Conservation (phyloP, 2,329 filamentous ascomycete species). For the Paraconiothyrium sp. region DNA sequence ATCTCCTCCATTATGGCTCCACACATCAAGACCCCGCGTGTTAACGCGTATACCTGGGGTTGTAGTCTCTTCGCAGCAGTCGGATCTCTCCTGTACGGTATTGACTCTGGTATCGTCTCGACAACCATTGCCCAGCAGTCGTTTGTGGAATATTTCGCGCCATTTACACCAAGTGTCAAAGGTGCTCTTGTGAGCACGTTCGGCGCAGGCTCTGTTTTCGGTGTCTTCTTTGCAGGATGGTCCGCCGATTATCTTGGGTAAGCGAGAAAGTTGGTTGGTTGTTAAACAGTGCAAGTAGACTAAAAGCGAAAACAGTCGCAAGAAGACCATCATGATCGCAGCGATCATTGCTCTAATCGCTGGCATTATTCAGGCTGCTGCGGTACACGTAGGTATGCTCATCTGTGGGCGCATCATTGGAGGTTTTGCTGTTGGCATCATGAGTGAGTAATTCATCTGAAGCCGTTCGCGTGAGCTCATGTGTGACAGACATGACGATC, state of each 20-base stretch:
- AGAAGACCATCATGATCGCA: slow-evolving; percentile 43
- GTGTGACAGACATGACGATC: slow-evolving; percentile 50
- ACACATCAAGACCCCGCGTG: slow-evolving; percentile 8
- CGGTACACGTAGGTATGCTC: slow-evolving; percentile 52
- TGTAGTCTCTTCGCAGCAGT: slow-evolving; percentile 19
- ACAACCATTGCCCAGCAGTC: slow-evolving; percentile 20
- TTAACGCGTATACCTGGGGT: slow-evolving; percentile 20
- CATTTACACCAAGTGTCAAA: slow-evolving; percentile 15
- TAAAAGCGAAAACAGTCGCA: slow-evolving; percentile 1
- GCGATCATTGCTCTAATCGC: slow-evolving; percentile 43
- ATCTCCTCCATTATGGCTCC: slow-evolving; percentile 8
- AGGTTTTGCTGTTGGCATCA: slow-evolving; percentile 1
- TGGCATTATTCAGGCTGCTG: slow-evolving; percentile 47
- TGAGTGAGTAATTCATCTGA: background rate
- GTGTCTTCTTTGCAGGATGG: slow-evolving; percentile 21
- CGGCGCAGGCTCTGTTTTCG: slow-evolving; percentile 19
- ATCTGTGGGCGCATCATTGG: slow-evolving; percentile 60
- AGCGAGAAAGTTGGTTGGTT: too few species aligned
- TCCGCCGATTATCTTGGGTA: slow-evolving; percentile 19
- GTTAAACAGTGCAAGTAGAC: too few species aligned
- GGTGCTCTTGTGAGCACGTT: slow-evolving; percentile 19
- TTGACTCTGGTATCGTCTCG: slow-evolving; percentile 24
- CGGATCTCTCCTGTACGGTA: slow-evolving; percentile 17
- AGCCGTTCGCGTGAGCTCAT: slow-evolving; percentile 43
- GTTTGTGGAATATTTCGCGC: slow-evolving; percentile 20